Evolutionary conservation across 306 rosid species (phyloP), one percentile per base, ranked within the genome.

Genomic region (Trichosanthes cucumerina): DNA sequence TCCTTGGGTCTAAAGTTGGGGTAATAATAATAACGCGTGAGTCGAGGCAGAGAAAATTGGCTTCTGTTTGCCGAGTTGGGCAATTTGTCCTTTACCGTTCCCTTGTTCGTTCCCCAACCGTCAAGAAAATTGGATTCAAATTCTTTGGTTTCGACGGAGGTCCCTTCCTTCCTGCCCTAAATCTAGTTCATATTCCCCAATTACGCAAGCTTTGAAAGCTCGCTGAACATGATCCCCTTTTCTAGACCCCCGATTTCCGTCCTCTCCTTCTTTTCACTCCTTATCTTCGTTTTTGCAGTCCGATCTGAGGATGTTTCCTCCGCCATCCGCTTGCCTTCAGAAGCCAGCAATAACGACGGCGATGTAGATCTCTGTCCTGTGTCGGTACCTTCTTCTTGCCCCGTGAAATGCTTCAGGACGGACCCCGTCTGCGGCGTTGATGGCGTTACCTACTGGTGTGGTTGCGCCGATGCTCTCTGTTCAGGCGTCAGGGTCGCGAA

Each of bases 371-470:
- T 80, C 62, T 93, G 98, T 66, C 60, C 81, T 14, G 84, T 46
- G 9, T 9, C 76, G 3, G 4, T n/a, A 4, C 84, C 84, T 9
- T 0, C 84, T 3, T 78, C 82, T 26, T 94, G 98, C 47, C 98
- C 98, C 4, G 91, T 92, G 0, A 90, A 81, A 9, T 94, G 98
- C 80, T 94, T 94, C 7, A 81, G 97, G 21, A 73, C 98, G 6
- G 87, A 94, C 79, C 98, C 98, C 0, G 98, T 92, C n/a, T 94
- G 97, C 78, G 93, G 97, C 7, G 91, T 66, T 0, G 91, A 92
- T 83, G 97, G 95, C 23, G 87, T 94, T 53, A 94, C 96, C 34
- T 94, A 92, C 78, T 94, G 98, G 98, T 92, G 97, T 46, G 98
- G 98, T 7, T 93, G 97, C 83, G 90, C 83, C 6, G 97, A 92